phyloP scores from a whole-genome alignment of 441 rosid genomes.

The Pelargonium cotyledonis region DNA sequence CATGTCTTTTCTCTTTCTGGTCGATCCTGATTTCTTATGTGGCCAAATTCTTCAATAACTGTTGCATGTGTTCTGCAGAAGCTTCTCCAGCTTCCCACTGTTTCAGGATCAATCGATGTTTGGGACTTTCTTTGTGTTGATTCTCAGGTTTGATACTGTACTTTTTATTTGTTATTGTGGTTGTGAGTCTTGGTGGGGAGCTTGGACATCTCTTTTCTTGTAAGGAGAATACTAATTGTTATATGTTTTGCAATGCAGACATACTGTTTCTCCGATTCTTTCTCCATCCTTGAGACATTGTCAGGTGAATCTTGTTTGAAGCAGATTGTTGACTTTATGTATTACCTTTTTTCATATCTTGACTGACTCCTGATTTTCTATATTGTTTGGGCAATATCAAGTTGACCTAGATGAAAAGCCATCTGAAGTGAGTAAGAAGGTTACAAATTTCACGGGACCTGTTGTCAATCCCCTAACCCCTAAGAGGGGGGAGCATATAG shows the following conservation, averaged over 20 bases:
- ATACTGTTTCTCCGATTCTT: constrained; percentile 81
- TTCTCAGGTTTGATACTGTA: constrained; percentile 70
- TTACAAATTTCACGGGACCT: constrained; percentile 34
- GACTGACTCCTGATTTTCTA: constrained; percentile 11
- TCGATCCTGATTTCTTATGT: constrained; percentile 4
- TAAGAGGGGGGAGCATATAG: constrained; percentile 37
- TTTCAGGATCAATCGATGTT: constrained; percentile 97
- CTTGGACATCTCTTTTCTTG: constrained; percentile 11
- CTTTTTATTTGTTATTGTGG: constrained; percentile 12
- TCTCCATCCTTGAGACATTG: constrained; percentile 85
- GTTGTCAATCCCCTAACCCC: constrained; percentile 31
- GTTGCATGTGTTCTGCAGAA: constrained; percentile 38
- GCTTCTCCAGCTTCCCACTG: constrained; percentile 71
- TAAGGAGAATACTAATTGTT: constrained; percentile 18
- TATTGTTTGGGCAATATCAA: constrained; percentile 27
- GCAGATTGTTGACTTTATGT: constrained; percentile 16
- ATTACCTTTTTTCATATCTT: constrained; percentile 15
- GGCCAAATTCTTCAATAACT: constrained; percentile 14
- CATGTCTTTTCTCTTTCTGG: constrained; percentile 12
- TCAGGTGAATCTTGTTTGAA: constrained; percentile 53
- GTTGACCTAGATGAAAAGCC: constrained; percentile 56
- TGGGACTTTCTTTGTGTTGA: constrained; percentile 99
- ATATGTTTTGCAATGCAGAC: constrained; percentile 63
- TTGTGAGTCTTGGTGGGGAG: not conserved
- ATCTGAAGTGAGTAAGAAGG: constrained; percentile 39